Percentiles rank a stretch among this genome's conserved stretches.
These are phyloP conservation scores for Trametes hirsuta DNA, from an alignment of 1,284 basidiomycete species.

Conservation along the genomic window DNA sequence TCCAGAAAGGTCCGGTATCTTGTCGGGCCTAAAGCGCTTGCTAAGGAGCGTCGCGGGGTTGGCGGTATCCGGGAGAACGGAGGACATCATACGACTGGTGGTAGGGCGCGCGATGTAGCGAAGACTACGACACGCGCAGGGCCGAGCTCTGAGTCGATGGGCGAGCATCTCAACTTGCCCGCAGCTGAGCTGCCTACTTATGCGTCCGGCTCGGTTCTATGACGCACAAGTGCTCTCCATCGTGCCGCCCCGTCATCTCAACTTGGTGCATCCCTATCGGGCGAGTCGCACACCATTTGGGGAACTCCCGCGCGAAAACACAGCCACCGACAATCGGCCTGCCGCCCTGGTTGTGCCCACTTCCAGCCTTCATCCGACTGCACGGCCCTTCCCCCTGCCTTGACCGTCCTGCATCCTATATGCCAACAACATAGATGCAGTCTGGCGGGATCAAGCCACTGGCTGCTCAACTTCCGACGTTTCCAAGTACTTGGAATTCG, in stretches of 20 bases:
- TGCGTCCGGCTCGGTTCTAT: neutral
- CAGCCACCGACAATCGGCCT: neutral
- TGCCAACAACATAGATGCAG: no score
- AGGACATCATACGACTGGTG: slow-evolving; percentile 15
- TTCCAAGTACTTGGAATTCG: no score
- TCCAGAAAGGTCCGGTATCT: slow-evolving; percentile 30
- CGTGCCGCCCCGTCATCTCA: neutral
- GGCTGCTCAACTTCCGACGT: no score
- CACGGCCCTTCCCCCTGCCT: no score
- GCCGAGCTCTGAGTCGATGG: neutral
- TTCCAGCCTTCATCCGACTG: no score
- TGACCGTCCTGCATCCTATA: no score
- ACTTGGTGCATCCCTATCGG: neutral
- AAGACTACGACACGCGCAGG: no score
- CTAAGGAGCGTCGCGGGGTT: slow-evolving; percentile 28
- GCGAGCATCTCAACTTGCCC: neutral
- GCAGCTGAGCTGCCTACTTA: neutral
- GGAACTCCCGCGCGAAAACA: neutral
- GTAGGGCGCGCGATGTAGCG: neutral
- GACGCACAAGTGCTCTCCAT: slow-evolving; percentile 7
- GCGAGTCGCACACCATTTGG: neutral
- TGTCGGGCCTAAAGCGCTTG: slow-evolving; percentile 26
- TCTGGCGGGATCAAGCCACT: no score
- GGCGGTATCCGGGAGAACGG: slow-evolving; percentile 22
- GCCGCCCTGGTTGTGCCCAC: no score